Evolutionary conservation across 345 rosid species (phyloP).

Genomic region (Populus ilicifolia): DNA sequence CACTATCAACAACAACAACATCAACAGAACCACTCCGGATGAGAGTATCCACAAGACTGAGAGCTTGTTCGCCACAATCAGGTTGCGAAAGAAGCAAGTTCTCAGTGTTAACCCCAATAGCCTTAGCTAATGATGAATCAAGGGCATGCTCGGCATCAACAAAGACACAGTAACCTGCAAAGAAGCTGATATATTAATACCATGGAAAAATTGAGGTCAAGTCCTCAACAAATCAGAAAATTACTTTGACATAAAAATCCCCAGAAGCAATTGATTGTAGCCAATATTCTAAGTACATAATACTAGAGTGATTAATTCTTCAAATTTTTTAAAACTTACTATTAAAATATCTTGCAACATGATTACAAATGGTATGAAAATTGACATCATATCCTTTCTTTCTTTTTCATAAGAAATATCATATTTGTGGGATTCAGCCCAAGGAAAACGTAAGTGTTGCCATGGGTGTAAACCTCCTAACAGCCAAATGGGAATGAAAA

Average conservation of each 20-base stretch:
- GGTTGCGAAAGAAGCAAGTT: conserved; percentile 95
- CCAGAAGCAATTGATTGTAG: neutral
- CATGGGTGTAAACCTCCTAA: neutral
- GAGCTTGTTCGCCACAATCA: conserved; percentile 97
- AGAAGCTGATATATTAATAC: conserved; percentile 9
- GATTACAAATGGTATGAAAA: neutral
- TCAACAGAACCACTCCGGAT: conserved; percentile 93
- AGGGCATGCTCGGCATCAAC: conserved; percentile 99
- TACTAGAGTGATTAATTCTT: neutral
- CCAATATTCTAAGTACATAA: neutral
- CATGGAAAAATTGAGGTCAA: neutral
- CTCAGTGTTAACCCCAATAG: conserved; percentile 88
- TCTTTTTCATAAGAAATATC: neutral
- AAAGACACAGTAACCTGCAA: conserved; percentile 79
- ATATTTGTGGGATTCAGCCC: neutral
- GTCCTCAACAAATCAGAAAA: neutral
- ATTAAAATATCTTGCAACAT: neutral
- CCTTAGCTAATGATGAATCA: conserved; percentile 74
- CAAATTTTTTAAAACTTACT: neutral
- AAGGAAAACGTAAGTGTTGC: neutral
- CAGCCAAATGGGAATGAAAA: neutral
- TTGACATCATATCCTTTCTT: neutral
- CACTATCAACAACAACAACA: conserved; percentile 94
- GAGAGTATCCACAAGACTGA: conserved; percentile 89
- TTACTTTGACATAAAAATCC: neutral